A percentile compares a stretch with the other conserved stretches of the same genome.
Conservation (phyloP, 2,329 filamentous ascomycete genomes). For the Mariannaea sp. region DNA sequence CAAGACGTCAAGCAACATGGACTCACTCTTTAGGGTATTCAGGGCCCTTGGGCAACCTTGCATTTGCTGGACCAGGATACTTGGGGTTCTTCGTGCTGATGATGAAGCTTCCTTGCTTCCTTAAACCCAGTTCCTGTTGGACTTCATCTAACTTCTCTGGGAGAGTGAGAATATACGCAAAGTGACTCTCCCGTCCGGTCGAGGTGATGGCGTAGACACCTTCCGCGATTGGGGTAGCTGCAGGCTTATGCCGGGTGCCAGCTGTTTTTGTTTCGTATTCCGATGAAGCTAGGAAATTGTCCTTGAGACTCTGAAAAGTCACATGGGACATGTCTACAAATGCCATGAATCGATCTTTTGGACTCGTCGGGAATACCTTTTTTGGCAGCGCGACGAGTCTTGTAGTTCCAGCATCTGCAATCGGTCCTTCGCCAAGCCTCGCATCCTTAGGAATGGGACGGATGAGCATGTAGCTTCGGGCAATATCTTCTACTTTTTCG, state of each 20-base stretch:
- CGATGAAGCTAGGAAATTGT: conserved; percentile 67
- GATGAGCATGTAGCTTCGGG: conserved; percentile 79
- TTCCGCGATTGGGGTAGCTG: conserved; percentile 77
- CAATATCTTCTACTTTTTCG: conserved; percentile 70
- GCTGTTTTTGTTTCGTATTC: conserved; percentile 78
- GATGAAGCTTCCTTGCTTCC: conserved; percentile 74
- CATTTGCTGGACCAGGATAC: conserved; percentile 66
- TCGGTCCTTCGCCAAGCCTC: conserved; percentile 56
- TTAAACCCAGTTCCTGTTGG: conserved; percentile 75
- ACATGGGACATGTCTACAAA: conserved; percentile 79
- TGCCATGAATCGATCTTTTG: conserved; percentile 73
- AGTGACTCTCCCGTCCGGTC: conserved; percentile 72
- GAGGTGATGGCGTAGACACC: conserved; percentile 83
- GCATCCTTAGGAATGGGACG: conserved; percentile 72
- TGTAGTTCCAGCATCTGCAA: conserved; percentile 61
- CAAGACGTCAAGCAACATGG: background rate
- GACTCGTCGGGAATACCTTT: conserved; percentile 75
- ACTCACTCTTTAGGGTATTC: conserved; percentile 73
- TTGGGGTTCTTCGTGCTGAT: conserved; percentile 81
- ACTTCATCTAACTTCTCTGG: conserved; percentile 71
- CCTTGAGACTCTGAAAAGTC: conserved; percentile 71
- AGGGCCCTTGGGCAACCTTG: conserved; percentile 65
- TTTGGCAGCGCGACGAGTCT: conserved; percentile 81
- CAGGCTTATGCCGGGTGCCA: conserved; percentile 69
- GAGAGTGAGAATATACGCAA: conserved; percentile 80